Base-by-base conservation (phyloP, 1,139 yeast species). In the Zygoascus meyerae region DNA sequence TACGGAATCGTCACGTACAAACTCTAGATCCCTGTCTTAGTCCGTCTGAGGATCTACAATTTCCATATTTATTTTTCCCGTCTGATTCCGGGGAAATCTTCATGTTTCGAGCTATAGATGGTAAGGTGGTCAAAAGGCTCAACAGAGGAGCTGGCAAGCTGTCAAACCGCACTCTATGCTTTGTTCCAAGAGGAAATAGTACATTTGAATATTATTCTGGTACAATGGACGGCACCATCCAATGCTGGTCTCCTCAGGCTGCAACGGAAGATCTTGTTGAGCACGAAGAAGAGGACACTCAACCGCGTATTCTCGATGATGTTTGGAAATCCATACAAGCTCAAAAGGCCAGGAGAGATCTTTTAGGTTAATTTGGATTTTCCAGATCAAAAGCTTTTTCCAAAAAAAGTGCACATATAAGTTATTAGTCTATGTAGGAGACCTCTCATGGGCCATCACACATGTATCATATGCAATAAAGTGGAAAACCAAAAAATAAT, bases 1-100 rank as follows among this genome's bases (percentile, higher is more conserved):
- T 87, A 2, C 71, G 90, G 49, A 84, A 86, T 61, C 78, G 81
- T 54, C 77, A 45, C 57, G 72, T 50, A 34, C 73, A 54, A 67
- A 73, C 56, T 0, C 53, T 69, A 9, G 69, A 67, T 46, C 71
- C 73, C 28, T 60, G 68, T 38, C 69, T 76, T 41, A 54, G 62
- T 18, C 68, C 72, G 2, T 43, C 58, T 42, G 51, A 57, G 5
- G 62, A 59, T 30, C 70, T 74, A 16, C 78, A 74, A 49, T 59
- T 75, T 34, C 83, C 79, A 50, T 74, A 78, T 57, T 63, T 86
- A 38, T 68, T 86, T 61, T 79, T 79, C 55, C 87, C 94, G 3
- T 76, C 92, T 0, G 96, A 89, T 59, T 81, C 75, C 50, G 94
- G 95, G 3, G 95, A 87, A 56, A 66, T 89, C 0, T 74, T 82